Base-by-base conservation (phyloP, 2,329 filamentous ascomycete genomes). In the Nannizziopsis arthrosporioides region DNA sequence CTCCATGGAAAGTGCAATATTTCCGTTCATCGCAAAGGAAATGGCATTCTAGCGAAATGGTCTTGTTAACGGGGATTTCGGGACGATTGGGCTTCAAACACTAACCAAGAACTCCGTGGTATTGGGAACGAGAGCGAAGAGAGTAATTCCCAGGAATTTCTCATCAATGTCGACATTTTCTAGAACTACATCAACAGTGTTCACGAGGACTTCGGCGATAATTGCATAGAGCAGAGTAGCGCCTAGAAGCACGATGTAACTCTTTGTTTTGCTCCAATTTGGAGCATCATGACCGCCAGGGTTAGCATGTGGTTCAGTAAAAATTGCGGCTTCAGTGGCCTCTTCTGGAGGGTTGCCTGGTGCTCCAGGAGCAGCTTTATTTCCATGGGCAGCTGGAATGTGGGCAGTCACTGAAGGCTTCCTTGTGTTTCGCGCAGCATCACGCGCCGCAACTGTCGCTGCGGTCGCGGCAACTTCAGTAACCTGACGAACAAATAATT, bases 1-100 rank as follows among this genome's bases (percentile, higher is more conserved):
- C 63, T 98, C 92, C 92, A 98, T 98, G 34, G 88, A 95, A 14
- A 98, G 72, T 0, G 92, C 92, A 65, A 98, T 96, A 65, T 98
- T 98, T 51, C 92, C 92, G 61, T 98, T 96, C 90, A 98, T 98
- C 47, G 92, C 92, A 64, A 98, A 98, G 0, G 89, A 95, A 51
- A 98, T 98, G 63, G 90, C 92, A 67, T 98, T 98, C 81, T 88
- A 51, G 39, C 19, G 19, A 32, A 11, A 17, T 12, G 5, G 7
- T 3, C 3, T 18, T 46, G 18, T 45, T 32, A 45, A 22, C 17
- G 15, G 30, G n/a, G 11, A 5, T 15, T 5, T 35, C 9, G 27
- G 8, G 19, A 18, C 12, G 14, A 9, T 19, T 27, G 43, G 38
- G 31, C 10, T 10, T n/a, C 44, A 17, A 14, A 34, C 17, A 68